A percentile compares a stretch with the other conserved stretches of the same genome.
phyloP scores from a whole-genome alignment of 352 stramenopile species.

The Globisporangium spinosum region DNA sequence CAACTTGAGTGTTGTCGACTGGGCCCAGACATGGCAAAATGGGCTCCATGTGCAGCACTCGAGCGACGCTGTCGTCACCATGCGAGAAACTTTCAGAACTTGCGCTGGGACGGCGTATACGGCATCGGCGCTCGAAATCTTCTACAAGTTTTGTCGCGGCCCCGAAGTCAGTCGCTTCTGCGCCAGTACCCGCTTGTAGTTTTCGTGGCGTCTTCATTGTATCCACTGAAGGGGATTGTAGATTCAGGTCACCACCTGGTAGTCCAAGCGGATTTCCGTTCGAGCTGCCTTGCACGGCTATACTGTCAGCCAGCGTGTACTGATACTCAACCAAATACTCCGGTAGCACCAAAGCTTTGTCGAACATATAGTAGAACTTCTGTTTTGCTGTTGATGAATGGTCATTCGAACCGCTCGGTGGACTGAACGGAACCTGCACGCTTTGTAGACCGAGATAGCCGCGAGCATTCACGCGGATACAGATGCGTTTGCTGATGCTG shows the following conservation, averaged over 20 bases:
- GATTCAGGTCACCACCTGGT: not conserved
- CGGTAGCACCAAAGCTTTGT: slow-evolving; percentile 71
- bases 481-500: not conserved
- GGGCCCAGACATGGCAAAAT: slow-evolving; percentile 17
- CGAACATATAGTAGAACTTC: slow-evolving; percentile 78
- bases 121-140: slow-evolving; percentile 62
- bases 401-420: not conserved
- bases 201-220: not conserved
- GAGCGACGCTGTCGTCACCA: slow-evolving; percentile 21
- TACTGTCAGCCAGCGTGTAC: slow-evolving; percentile 28
- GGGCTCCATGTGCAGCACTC: slow-evolving; percentile 44
- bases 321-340: slow-evolving; percentile 88
- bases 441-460: slow-evolving; percentile 51
- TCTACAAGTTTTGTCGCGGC: slow-evolving; percentile 31
- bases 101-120: slow-evolving; percentile 34
- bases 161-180: slow-evolving; percentile 31
- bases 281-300: not conserved
- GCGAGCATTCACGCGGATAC: slow-evolving; percentile 13
- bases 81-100: slow-evolving; percentile 14
- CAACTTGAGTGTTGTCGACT: slow-evolving; percentile 7
- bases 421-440: slow-evolving; percentile 35
- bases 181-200: not conserved
- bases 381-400: slow-evolving; percentile 31
- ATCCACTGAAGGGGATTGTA: slow-evolving; percentile 2
- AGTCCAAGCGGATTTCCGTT: not conserved